Conservation (phyloP, 2,329 filamentous ascomycete genomes). For the Botrytis hyacinthi region DNA sequence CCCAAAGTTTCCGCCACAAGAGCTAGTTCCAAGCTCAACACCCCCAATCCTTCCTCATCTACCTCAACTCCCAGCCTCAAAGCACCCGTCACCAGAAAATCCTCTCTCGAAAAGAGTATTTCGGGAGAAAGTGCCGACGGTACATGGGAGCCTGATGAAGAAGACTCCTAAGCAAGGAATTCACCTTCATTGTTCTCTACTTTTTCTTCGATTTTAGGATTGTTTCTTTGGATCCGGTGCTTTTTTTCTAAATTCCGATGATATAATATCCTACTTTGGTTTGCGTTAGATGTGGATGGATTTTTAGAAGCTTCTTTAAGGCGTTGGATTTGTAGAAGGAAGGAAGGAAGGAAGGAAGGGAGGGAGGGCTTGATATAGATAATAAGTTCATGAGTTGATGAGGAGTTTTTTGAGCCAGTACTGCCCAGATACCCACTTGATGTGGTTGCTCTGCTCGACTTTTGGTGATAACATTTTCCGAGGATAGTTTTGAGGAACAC, state of each 20-base stretch:
- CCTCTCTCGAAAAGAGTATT: neutral
- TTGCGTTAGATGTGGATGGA: neutral
- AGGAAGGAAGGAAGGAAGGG: neutral
- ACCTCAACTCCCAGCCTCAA: neutral
- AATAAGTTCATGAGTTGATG: neutral
- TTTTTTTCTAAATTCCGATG: neutral
- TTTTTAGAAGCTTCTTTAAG: neutral
- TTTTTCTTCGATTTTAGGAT: rapidly evolving
- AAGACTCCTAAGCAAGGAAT: neutral
- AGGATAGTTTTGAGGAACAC: neutral
- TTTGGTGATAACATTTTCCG: neutral
- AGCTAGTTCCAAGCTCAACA: neutral
- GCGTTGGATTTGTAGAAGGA: neutral
- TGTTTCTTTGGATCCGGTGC: neutral
- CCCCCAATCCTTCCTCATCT: neutral
- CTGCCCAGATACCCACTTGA: neutral
- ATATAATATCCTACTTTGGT: neutral
- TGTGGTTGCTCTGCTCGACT: neutral
- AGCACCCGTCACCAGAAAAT: neutral
- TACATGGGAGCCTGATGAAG: neutral
- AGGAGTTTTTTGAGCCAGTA: neutral
- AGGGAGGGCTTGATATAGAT: too few relatives aligned
- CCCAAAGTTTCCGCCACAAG: neutral
- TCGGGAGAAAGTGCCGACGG: neutral
- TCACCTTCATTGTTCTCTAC: too few relatives aligned